Percentiles rank a stretch among this genome's conserved stretches.
Evolutionary conservation across 2,329 filamentous ascomycete species (phyloP).

Genomic region (Chrysoporthe cubensis): DNA sequence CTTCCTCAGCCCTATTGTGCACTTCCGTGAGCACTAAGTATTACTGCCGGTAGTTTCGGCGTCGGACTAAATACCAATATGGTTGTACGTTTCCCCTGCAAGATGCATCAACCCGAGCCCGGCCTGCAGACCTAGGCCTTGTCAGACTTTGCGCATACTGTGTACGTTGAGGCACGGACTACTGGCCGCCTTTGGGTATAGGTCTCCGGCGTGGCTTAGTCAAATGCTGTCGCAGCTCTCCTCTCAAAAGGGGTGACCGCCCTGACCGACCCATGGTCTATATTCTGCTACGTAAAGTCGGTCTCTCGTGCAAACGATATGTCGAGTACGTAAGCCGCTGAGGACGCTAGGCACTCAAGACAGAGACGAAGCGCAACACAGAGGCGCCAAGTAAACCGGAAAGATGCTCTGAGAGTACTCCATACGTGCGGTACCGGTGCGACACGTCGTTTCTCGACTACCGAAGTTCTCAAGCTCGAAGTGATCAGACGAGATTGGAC

Average conservation of each 20-base stretch:
- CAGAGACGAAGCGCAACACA: not conserved
- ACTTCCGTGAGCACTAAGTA: not conserved
- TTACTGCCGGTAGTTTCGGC: not conserved
- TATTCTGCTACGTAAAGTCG: not conserved
- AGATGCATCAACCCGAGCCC: slow-evolving; percentile 3
- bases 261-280: not conserved
- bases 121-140: not conserved
- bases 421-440: not conserved
- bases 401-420: not conserved
- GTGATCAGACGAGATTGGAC: not conserved
- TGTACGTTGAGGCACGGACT: not conserved
- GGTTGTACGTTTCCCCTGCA: not conserved
- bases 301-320: not conserved
- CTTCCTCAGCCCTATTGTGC: slow-evolving; percentile 3
- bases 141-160: not conserved
- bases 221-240: not conserved
- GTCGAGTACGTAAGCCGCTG: not conserved
- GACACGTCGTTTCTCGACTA: slow-evolving; percentile 3
- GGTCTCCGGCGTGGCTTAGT: not conserved
- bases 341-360: not conserved
- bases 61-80: not conserved
- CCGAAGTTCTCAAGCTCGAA: not conserved
- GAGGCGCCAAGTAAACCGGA: not conserved
- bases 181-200: not conserved
- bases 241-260: not conserved